Base-by-base conservation (phyloP, 2,329 filamentous ascomycete species). In the Alternaria brassicae region DNA sequence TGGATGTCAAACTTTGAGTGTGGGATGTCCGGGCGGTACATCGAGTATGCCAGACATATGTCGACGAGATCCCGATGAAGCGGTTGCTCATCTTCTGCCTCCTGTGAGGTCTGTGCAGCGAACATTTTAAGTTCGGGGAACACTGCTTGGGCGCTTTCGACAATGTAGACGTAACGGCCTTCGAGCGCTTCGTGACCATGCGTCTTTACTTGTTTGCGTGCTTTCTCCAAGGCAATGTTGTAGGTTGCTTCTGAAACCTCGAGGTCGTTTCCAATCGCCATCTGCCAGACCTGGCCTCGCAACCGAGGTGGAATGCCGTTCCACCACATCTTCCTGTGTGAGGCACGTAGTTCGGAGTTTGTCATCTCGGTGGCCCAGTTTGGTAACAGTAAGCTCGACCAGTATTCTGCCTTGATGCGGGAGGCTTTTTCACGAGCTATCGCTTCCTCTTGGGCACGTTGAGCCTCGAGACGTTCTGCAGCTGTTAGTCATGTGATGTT, bases 11-110 rank as follows among this genome's bases (percentile, higher is more conserved):
- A 83, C 57, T 91, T 84, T 12, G 59, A 53, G 70, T 92, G 93
- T 62, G 91, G 90, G 70, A 94, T 90, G 72, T 95, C 91, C 66
- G 88, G 89, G 61, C 91, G 85, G 77, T 95, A 95, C 86, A 92
- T 90, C 54, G 88, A 84, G 77, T 94, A 94, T 6, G 91, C 92
- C 69, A 88, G 88, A 60, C 94, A 82, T 9, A 95, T 86, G 72
- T 94, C 88, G 17, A 90, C 81, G 28, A 95, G 80, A 36, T 85
- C 83, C 57, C 87, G 81, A 72, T 93, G 86, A 10, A 93, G 80
- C 1, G 91, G 90, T 0, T 86, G 88, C 79, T 82, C 85, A 28
- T 74, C 70, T n/a, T 62, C 51, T 3, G 61, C 60, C 13, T 61
- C 52, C 2, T 65, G 55, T 30, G 66, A 56, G 19, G 62, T 65